Evolutionary conservation across 345 rosid species (phyloP).

Genomic region (Eucalyptus decipiens): DNA sequence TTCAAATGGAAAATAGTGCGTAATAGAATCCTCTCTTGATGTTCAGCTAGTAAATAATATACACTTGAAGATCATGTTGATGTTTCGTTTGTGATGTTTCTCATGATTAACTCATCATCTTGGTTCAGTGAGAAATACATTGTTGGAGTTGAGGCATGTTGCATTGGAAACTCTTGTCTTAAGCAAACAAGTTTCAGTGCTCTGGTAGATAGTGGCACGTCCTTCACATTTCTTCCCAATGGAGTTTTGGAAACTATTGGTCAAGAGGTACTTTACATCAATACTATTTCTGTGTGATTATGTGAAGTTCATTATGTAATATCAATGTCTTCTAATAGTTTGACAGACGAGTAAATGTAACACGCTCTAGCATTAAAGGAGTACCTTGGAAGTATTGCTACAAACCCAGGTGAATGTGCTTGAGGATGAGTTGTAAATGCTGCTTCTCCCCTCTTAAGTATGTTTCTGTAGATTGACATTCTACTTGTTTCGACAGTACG

Average conservation of each 20-base stretch:
- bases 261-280: constrained; percentile 32
- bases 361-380: constrained; percentile 28
- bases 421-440: neutral
- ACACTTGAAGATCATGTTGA: neutral
- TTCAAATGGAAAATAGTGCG: constrained; percentile 47
- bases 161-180: constrained; percentile 62
- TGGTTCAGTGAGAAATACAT: constrained; percentile 40
- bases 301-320: neutral
- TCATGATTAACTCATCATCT: neutral
- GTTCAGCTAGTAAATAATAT: neutral
- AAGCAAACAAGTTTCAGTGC: constrained; percentile 44
- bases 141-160: constrained; percentile 65
- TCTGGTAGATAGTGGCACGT: constrained; percentile 73
- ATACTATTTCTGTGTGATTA: neutral
- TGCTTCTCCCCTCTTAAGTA: neutral
- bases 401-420: constrained; percentile 47
- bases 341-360: constrained; percentile 46
- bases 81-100: neutral
- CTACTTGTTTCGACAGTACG: constrained; percentile 17
- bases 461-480: neutral
- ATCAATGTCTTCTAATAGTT: constrained; percentile 15
- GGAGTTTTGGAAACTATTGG: constrained; percentile 37
- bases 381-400: constrained; percentile 73
- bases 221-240: constrained; percentile 72
- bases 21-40: neutral